Percentiles rank a stretch among this genome's conserved stretches.
Conservation (phyloP, 352 stramenopile genomes). For the Globisporangium uncinulatum region DNA sequence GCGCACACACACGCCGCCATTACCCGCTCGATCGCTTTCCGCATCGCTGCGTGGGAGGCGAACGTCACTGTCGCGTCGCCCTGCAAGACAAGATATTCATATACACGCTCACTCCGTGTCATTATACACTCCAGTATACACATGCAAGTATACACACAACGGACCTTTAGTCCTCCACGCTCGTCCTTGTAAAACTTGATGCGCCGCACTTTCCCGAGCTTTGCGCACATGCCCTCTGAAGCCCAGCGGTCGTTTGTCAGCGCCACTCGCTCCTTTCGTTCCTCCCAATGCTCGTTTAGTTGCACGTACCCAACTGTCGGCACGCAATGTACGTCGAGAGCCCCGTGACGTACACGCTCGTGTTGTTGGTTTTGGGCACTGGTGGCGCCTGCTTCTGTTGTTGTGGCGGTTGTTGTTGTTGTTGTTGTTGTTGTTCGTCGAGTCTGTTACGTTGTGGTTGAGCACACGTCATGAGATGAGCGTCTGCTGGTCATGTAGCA, state of each 20-base stretch:
- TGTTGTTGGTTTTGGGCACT: conserved; percentile 30
- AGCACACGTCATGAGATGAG: too few species aligned
- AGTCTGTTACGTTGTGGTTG: conserved; percentile 20
- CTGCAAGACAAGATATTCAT: neutral
- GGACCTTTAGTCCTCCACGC: conserved; percentile 65
- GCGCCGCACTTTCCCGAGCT: conserved; percentile 75
- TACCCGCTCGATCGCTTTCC: conserved; percentile 71
- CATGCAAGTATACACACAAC: too few species aligned
- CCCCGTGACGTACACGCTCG: conserved; percentile 75
- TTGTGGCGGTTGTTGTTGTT: neutral
- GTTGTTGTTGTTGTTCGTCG: conserved; percentile 27
- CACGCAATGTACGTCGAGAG: conserved; percentile 80
- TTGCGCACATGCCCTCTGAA: conserved; percentile 60
- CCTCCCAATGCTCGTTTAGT: too few species aligned
- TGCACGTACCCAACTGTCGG: conserved; percentile 58
- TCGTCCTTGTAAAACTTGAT: conserved; percentile 87
- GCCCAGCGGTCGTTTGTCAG: neutral
- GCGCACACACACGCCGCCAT: neutral
- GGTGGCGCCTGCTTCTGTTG: conserved; percentile 10
- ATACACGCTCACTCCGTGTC: too few species aligned
- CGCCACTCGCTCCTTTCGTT: neutral
- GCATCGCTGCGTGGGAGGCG: conserved; percentile 52
- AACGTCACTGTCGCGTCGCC: conserved; percentile 86
- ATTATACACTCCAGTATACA: too few species aligned
- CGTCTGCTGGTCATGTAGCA: too few species aligned